Base-by-base conservation (phyloP, 2,329 filamentous ascomycete species). In the Fusarium irregulare region DNA sequence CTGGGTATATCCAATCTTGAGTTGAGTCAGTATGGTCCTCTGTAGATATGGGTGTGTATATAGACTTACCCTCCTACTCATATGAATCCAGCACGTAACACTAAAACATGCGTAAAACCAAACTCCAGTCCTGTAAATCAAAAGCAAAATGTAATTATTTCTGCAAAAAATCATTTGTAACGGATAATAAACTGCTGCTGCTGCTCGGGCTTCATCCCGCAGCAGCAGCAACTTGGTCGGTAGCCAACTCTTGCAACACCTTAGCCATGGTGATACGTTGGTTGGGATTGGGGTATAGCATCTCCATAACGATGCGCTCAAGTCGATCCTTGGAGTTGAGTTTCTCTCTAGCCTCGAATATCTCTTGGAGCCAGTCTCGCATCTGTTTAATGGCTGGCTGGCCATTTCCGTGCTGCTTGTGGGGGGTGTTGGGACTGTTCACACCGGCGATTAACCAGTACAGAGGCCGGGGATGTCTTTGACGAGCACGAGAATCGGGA, bases 391-490 rank as follows among this genome's bases (percentile, higher is more conserved):
- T 81, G 6, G 87, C 86, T 7, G 77, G 75, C 55, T 78, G 77
- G 16, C 80, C 79, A 53, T 80, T 81, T 58, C 79, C 78, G 50
- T 76, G 76, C 57, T 79, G 78, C 66, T 78, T 78, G 60, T 78
- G 49, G 3, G 76, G 72, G 7, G 70, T 34, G 61, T 57, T 74
- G 61, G 73, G 78, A 59, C 79, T 82, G 76, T 89, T 86, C 42
- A 89, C 79, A 41, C 87, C 85, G 2, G 85, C 85, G 65, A 89
- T 89, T 73, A 83, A 80, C 87, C 87, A 89, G 77, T 88, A 87
- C 21, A 89, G 78, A 28, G 84, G 84, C 58, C 81, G 82, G 1
- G 83, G 81, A 60, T 86, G 84, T 3, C 82, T 80, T 55, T 82
- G 81, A 27, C 83, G 78, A 6, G 81, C 84, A 21, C 87, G 83